Evolutionary conservation across 306 rosid genomes (phyloP).

Genomic region (Cicer arietinum): DNA sequence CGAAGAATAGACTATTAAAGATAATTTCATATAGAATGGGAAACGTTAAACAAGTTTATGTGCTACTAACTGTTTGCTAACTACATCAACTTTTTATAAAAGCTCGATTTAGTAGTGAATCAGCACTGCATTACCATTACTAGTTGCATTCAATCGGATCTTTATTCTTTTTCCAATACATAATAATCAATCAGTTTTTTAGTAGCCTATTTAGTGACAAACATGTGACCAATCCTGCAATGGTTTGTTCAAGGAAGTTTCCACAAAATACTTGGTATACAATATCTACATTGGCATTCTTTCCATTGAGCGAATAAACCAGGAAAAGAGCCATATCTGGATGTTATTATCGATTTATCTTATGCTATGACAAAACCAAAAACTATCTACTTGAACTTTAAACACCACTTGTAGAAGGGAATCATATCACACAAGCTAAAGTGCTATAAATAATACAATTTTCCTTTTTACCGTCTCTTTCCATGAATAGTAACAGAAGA

Average conservation of each 20-base stretch:
- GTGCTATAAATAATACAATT: constrained; percentile 2
- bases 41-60: constrained; percentile 25
- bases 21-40: background rate
- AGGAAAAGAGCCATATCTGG: constrained; percentile 6
- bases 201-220: constrained; percentile 22
- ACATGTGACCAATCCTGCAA: constrained; percentile 35
- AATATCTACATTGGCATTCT: background rate
- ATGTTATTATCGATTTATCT: constrained; percentile 7
- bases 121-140: constrained; percentile 29
- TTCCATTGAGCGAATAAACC: background rate
- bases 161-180: background rate
- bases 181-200: constrained; percentile 21
- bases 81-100: constrained; percentile 36
- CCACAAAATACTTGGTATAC: constrained; percentile 2
- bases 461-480: constrained; percentile 18
- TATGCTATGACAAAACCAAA: constrained; percentile 13
- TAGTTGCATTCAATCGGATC: constrained; percentile 16
- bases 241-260: constrained; percentile 4
- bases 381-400: constrained; percentile 11
- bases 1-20: constrained; percentile 17
- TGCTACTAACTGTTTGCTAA: constrained; percentile 30
- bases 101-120: constrained; percentile 10
- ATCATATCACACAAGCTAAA: constrained; percentile 27
- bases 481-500: background rate
- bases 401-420: background rate